Base-by-base conservation (phyloP, 2,329 filamentous ascomycete genomes). In the Clarireedia monteithiana region DNA sequence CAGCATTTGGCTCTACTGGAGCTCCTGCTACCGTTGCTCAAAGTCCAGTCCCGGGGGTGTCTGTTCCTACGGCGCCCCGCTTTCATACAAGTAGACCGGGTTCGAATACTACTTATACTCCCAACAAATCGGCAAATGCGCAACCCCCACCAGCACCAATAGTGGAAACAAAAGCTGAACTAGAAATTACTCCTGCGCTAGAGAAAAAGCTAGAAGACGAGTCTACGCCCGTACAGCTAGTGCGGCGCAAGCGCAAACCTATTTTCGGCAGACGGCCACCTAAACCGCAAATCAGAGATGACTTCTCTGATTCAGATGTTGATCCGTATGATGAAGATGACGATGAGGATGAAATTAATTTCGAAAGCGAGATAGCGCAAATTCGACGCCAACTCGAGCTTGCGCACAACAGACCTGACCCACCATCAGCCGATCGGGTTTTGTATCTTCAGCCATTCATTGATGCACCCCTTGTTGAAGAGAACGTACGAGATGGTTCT, bases 1-100 rank as follows among this genome's bases (percentile, higher is more conserved):
- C 79, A 26, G 77, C 78, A n/a, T 82, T 81, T 66, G 75, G 75
- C 27, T 75, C 73, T 5, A 50, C 53, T 17, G 53, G 53, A 44
- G 10, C 44, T 27, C 38, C 45, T 12, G 39, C 24, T 14, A 38
- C 36, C 24, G 44, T 53, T 5, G 50, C 39, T 20, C 26, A 55
- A 51, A 59, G 62, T n/a, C 60, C 60, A n/a, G 36, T 64, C 3
- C 62, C 64, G 30, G 62, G 64, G 17, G 56, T 64, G n/a, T 46
- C 60, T n/a, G 59, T 67, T 45, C 65, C 65, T 5, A 67, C 63
- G 10, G 65, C 65, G 12, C 65, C 65, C 17, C 56, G 64, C 36
- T 59, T 54, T 20, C 52, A 60, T 48, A 48, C 52, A 4, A 53
- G 57, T 34, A 9, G 30, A 4, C 30, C 30, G 15, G 38, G 23